Evolutionary conservation across 2,329 filamentous ascomycete species (phyloP), one percentile per base, ranked within the genome.

Genomic region (Epichloe amarillans): DNA sequence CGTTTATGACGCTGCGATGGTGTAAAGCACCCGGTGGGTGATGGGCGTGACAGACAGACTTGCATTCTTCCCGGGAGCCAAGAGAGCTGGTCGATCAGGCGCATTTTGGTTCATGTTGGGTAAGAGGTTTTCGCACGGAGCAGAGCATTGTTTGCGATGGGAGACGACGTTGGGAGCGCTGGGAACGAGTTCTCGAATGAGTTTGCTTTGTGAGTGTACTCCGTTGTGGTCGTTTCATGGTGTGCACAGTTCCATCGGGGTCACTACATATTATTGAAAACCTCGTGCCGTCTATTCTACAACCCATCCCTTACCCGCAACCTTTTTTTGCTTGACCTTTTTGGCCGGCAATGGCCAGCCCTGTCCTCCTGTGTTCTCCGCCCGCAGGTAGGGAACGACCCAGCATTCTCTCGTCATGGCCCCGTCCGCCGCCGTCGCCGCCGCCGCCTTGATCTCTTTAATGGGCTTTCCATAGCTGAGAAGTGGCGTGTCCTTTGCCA

Each of bases 391-490:
- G 46, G 90, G 84, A 56, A 91, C 79, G 2, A 95, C 86, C 79
- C 86, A 94, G 59, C 86, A 89, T 66, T 93, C 84, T 46, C 90
- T 77, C 55, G 69, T 69, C 53, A 63, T 70, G 23, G 62, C 63
- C 1, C 64, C 66, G 14, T 68, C 64, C 1, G 61, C 64, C 1
- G 61, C 60, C 26, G 63, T 60, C 45, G 64, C 68, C 40, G 68
- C 66, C 4, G 45, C n/a, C 47, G 69, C 62, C 56, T 77, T 70
- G 14, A 86, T 78, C 72, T 93, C 90, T 58, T 93, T 93, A 62
- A 96, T 83, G 1, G 93, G 91, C 71, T 97, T 97, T 3, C 88
- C 87, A 57, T 91, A 89, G 38, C 79, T 79, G 21, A 97, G 66
- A 50, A 98, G 70, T 46, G 89, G 87, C 12, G 93, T 97, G 0